Base-by-base conservation (phyloP, 805 yeast genomes). In the Starmerella davenportii region DNA sequence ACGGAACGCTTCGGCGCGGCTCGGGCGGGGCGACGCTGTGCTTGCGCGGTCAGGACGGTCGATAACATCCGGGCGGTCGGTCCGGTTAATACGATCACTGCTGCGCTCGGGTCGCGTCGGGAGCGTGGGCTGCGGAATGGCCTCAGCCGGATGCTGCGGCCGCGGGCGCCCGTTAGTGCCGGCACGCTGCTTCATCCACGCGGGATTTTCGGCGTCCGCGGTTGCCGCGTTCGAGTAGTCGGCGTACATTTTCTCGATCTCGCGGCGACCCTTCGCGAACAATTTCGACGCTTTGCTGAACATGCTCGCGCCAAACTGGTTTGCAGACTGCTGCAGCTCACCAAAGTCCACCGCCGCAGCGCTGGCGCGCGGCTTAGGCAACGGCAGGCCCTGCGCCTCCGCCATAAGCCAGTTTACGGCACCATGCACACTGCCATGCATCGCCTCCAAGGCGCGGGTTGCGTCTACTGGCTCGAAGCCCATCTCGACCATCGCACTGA, bases 161-260 rank as follows among this genome's bases (percentile, higher is more conserved):
- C 7, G 19, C 9, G 21, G n/a, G 47, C 51, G 60, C 13, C 58
- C 62, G 48, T 70, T 75, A n/a, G n/a, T n/a, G n/a, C n/a, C n/a
- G n/a, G n/a, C n/a, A n/a, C n/a, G n/a, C 43, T 70, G 67, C 40
- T 61, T 65, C 84, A 80, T 75, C 93, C 93, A 80, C 1, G 75
- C 71, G 0, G 93, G 93, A 45, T 51, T 54, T 4, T 61, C 64
- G 37, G 62, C 46, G n/a, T 43, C 46, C 34, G 51, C 43, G 11
- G 53, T 42, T 20, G 51, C 39, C 45, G 55, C 33, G 20, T 55
- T 56, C 27, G 69, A 70, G 47, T 75, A 69, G 51, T 68, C 69
- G 37, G 71, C 78, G 21, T 76, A 59, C 30, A 78, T 79, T 47
- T 71, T 70, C 44, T 71, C 69, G 9, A 78, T 62, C 28, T 74